These are phyloP conservation scores for Glaciozyma antarctica DNA, from an alignment of 768 basidiomycete genomes.

Conservation along the genomic window DNA sequence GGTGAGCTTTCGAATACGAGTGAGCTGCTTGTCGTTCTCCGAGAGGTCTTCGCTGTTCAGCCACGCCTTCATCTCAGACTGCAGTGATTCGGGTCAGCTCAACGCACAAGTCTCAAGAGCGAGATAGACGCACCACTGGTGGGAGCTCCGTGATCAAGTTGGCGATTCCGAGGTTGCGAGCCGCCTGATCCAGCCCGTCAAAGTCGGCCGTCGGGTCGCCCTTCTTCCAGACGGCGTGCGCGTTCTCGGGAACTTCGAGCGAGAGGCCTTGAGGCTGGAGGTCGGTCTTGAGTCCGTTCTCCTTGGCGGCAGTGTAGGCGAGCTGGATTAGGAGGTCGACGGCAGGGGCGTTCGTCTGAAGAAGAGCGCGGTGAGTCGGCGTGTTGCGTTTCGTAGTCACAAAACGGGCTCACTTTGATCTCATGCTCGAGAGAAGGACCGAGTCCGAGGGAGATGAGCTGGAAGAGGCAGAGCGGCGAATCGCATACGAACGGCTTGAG, in stretches of 20 bases:
- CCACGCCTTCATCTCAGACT: conserved; percentile 48
- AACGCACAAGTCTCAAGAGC: conserved; percentile 43
- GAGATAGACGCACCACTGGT: conserved; percentile 40
- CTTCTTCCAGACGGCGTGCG: neutral
- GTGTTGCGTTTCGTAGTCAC: too few species aligned
- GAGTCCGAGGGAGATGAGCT: conserved; percentile 56
- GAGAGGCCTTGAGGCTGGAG: conserved; percentile 55
- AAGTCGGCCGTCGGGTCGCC: conserved; percentile 10
- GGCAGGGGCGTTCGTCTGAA: conserved; percentile 50
- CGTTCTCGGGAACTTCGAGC: conserved; percentile 43
- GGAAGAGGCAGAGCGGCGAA: conserved; percentile 57
- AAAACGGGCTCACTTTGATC: conserved; percentile 38
- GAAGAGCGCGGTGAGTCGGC: too few species aligned
- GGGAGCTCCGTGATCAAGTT: conserved; percentile 22
- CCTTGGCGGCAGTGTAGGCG: conserved; percentile 51
- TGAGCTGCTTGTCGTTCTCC: conserved; percentile 46
- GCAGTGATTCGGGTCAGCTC: neutral
- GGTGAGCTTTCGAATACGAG: conserved; percentile 50
- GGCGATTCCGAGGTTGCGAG: conserved; percentile 6
- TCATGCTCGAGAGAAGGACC: conserved; percentile 67
- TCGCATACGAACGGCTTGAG: conserved; percentile 68
- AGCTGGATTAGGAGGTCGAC: conserved; percentile 63
- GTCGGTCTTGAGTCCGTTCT: conserved; percentile 52
- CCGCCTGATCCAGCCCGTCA: neutral
- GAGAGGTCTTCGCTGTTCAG: conserved; percentile 37